Percentiles rank a stretch among this genome's conserved stretches.
Evolutionary conservation across 345 rosid species (phyloP).

Genomic region (Acer yangbiense): DNA sequence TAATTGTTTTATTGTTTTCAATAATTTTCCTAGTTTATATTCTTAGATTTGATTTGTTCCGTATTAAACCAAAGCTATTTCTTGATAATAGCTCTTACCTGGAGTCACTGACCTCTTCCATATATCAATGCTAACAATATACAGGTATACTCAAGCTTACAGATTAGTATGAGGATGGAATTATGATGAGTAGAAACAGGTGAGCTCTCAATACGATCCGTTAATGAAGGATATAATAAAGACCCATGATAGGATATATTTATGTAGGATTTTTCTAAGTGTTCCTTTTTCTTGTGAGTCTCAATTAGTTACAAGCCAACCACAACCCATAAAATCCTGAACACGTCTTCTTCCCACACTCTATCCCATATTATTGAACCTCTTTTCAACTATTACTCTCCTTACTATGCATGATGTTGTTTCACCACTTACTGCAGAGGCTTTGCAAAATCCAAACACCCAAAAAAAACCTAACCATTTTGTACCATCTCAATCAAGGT

Average conservation of each 20-base stretch:
- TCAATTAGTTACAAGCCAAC: neutral
- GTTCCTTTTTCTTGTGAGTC: neutral
- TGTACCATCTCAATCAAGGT: constrained; percentile 19
- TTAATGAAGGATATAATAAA: neutral
- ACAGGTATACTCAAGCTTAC: neutral
- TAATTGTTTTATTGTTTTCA: neutral
- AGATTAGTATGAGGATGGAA: neutral
- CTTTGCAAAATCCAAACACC: neutral
- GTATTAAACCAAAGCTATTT: neutral
- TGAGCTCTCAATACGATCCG: neutral
- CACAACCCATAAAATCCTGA: neutral
- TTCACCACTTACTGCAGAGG: constrained; percentile 1
- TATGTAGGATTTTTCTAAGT: neutral
- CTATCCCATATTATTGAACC: too few relatives aligned
- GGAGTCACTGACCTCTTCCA: neutral
- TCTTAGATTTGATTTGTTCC: constrained; percentile 5
- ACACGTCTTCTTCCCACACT: neutral
- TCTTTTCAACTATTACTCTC: neutral
- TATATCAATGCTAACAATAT: neutral
- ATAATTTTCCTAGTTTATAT: neutral
- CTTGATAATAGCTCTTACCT: neutral
- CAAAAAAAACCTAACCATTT: constrained; percentile 9
- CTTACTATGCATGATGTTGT: constrained; percentile 7
- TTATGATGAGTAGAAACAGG: neutral
- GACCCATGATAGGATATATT: neutral